phyloP scores from a whole-genome alignment of 2,329 filamentous ascomycete species.

The Onygena corvina region DNA sequence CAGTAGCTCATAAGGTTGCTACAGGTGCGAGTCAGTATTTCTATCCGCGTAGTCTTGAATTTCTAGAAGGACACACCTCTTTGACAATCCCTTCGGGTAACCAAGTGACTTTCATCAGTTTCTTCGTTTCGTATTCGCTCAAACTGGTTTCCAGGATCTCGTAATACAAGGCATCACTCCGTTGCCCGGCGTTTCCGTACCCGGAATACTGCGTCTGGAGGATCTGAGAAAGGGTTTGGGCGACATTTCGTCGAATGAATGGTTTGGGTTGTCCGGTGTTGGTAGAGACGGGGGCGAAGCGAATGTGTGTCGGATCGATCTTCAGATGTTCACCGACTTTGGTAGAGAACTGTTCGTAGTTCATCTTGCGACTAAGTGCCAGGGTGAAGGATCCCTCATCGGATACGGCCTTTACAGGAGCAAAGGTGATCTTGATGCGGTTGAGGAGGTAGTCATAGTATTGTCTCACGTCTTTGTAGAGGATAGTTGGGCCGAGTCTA shows the following conservation, averaged over 20 bases:
- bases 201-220: constrained; percentile 61
- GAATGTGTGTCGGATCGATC: constrained; percentile 72
- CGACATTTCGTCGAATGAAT: constrained; percentile 60
- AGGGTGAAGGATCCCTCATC: constrained; percentile 59
- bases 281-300: constrained; percentile 76
- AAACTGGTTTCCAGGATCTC: constrained; percentile 91
- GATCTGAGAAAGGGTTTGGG: constrained; percentile 64
- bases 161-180: constrained; percentile 71
- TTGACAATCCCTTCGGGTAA: constrained; percentile 83
- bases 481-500: constrained; percentile 31
- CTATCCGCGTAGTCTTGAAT: background rate
- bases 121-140: constrained; percentile 86
- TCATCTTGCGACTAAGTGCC: constrained; percentile 73
- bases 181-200: constrained; percentile 56
- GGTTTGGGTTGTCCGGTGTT: constrained; percentile 65
- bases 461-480: constrained; percentile 57
- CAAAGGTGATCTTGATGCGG: constrained; percentile 66
- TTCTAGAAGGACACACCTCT: constrained; percentile 47
- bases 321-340: constrained; percentile 68
- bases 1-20: constrained; percentile 71
- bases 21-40: constrained; percentile 7
- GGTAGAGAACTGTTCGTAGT: constrained; percentile 73
- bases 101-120: constrained; percentile 69
- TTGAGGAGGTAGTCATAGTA: constrained; percentile 93
- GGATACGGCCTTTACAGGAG: constrained; percentile 44